Conservation (phyloP, 805 yeast genomes). For the Candida pseudoglaebosa region DNA sequence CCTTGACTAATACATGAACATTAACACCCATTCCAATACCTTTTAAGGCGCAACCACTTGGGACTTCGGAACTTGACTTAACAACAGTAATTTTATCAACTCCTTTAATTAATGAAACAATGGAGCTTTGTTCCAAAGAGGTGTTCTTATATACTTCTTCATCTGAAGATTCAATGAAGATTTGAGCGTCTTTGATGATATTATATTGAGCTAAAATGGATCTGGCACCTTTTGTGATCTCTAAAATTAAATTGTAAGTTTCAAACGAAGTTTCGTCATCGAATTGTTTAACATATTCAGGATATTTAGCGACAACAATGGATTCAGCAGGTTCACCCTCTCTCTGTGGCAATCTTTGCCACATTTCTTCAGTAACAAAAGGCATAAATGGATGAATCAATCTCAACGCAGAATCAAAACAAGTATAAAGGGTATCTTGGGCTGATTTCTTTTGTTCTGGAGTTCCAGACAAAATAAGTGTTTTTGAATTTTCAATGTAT, state of each 20-base stretch:
- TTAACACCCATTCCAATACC: conserved; percentile 76
- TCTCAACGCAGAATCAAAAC: conserved; percentile 86
- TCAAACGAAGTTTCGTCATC: conserved; percentile 61
- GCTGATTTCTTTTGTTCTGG: conserved; percentile 83
- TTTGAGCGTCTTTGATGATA: conserved; percentile 83
- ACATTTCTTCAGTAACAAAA: conserved; percentile 92
- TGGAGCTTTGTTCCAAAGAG: conserved; percentile 72
- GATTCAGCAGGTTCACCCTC: conserved; percentile 63
- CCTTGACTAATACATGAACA: conserved; percentile 90
- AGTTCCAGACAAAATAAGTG: conserved; percentile 87
- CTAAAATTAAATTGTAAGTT: conserved; percentile 81
- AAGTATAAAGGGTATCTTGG: conserved; percentile 87
- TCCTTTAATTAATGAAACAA: conserved; percentile 88
- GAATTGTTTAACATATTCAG: conserved; percentile 57
- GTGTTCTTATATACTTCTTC: conserved; percentile 50
- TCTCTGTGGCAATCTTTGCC: conserved; percentile 96
- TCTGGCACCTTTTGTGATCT: conserved; percentile 85
- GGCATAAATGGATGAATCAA: conserved; percentile 99
- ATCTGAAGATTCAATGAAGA: conserved; percentile 69
- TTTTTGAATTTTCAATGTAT: conserved; percentile 95
- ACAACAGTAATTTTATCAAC: conserved; percentile 73
- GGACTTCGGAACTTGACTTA: conserved; percentile 51
- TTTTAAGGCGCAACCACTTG: conserved; percentile 86
- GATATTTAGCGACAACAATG: conserved; percentile 78
- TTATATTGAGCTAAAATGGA: conserved; percentile 87